Evolutionary conservation across 2,329 filamentous ascomycete genomes (phyloP).

Genomic region (Clarireedia homoeocarpa): DNA sequence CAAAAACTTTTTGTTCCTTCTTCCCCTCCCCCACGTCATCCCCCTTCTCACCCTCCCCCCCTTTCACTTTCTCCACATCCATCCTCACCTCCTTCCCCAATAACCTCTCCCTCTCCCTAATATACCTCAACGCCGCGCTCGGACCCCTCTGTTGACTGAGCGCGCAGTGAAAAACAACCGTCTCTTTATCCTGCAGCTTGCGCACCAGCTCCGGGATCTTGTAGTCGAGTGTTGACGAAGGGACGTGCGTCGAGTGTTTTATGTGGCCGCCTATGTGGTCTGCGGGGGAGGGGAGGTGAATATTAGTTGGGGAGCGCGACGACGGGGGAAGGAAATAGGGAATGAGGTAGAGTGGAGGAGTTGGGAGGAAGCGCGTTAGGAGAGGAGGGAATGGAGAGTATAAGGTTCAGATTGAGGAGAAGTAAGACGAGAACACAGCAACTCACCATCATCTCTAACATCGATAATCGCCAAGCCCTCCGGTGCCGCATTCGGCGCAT

Average conservation of each 20-base stretch:
- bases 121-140: conserved; percentile 70
- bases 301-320: no score
- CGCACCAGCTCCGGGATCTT: conserved; percentile 77
- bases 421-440: conserved; percentile 11
- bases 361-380: not conserved
- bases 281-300: conserved; percentile 28
- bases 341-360: not conserved
- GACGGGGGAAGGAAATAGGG: not conserved
- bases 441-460: conserved; percentile 71
- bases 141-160: conserved; percentile 88
- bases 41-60: conserved; percentile 10
- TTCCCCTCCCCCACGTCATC: conserved; percentile 29
- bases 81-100: conserved; percentile 23
- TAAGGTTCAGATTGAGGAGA: not conserved
- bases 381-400: not conserved
- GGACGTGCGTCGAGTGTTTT: conserved; percentile 65
- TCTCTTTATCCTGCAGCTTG: conserved; percentile 66
- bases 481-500: conserved; percentile 15
- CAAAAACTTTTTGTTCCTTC: conserved; percentile 61
- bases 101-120: conserved; percentile 57
- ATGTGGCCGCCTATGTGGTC: conserved; percentile 93
- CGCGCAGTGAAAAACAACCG: conserved; percentile 90
- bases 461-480: conserved; percentile 66
- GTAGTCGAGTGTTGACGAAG: conserved; percentile 64
- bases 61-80: conserved; percentile 20